A percentile compares a stretch with the other conserved stretches of the same genome.
phyloP scores from a whole-genome alignment of 805 yeast genomes.

The Yamadazyma paraphyllophila region DNA sequence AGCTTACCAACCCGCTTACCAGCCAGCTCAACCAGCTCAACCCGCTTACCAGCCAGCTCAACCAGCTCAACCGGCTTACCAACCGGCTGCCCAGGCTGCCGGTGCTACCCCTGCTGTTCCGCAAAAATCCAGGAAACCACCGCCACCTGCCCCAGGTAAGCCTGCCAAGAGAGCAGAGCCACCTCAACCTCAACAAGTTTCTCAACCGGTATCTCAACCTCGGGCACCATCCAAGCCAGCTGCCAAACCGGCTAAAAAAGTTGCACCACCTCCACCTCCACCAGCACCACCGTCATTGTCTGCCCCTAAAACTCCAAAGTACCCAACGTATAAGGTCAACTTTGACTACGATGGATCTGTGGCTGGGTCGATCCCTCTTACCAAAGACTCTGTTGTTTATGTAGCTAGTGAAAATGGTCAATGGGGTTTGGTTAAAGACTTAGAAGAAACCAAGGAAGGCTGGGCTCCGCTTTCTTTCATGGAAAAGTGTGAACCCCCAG shows the following conservation, averaged over 20 bases:
- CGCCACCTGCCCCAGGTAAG: slow-evolving; percentile 12
- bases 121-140: slow-evolving; percentile 17
- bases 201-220: background rate
- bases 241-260: slow-evolving; percentile 61
- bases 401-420: slow-evolving; percentile 77
- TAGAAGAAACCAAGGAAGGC: slow-evolving; percentile 79
- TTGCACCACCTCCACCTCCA: slow-evolving; percentile 48
- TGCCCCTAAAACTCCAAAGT: slow-evolving; percentile 52
- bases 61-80: background rate
- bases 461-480: slow-evolving; percentile 98
- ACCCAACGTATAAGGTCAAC: slow-evolving; percentile 79
- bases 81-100: slow-evolving; percentile 15
- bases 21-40: background rate
- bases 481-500: slow-evolving; percentile 54
- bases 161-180: slow-evolving; percentile 14
- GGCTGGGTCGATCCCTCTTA: slow-evolving; percentile 72
- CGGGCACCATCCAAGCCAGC: slow-evolving; percentile 24
- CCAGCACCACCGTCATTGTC: slow-evolving; percentile 69
- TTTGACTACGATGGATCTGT: slow-evolving; percentile 90
- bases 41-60: slow-evolving; percentile 14
- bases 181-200: slow-evolving; percentile 13
- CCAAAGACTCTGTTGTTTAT: slow-evolving; percentile 72
- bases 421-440: slow-evolving; percentile 86
- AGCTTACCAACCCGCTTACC: background rate
- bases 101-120: slow-evolving; percentile 3